Conservation (phyloP, 148 eudicot genomes). For the Vaccinium macrocarpon region DNA sequence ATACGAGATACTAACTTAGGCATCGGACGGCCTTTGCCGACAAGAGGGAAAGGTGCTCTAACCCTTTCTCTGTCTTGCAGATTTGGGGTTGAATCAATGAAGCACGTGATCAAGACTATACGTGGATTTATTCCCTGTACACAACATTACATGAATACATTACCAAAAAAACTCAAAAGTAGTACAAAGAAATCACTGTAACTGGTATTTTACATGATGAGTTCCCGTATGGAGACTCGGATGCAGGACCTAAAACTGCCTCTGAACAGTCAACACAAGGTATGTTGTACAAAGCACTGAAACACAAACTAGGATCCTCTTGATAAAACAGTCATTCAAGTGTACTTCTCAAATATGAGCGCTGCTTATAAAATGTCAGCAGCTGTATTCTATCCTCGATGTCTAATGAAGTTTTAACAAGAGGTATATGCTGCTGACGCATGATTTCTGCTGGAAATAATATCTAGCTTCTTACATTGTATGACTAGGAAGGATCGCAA, state of each 20-base stretch:
- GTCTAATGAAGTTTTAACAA: not conserved
- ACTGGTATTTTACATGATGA: not conserved
- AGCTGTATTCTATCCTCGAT: not conserved
- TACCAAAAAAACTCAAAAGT: not conserved
- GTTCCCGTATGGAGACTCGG: not conserved
- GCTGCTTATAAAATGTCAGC: slow-evolving; percentile 27
- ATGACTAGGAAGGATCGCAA: slow-evolving; percentile 39
- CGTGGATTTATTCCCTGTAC: no score
- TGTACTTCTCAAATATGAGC: slow-evolving; percentile 12
- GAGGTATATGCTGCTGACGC: not conserved
- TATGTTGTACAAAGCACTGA: slow-evolving; percentile 16
- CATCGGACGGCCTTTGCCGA: no score
- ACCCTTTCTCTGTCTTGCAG: no score
- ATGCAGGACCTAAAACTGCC: not conserved
- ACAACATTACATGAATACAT: not conserved
- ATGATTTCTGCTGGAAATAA: slow-evolving; percentile 5
- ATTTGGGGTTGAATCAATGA: no score
- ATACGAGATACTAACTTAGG: no score
- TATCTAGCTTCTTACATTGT: not conserved
- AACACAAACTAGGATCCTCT: not conserved
- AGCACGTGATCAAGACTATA: no score
- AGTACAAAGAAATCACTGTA: slow-evolving; percentile 5
- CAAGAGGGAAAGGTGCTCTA: no score
- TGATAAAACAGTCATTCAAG: not conserved
- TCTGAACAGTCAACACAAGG: not conserved